Evolutionary conservation across 495 filamentous ascomycete species (phyloP), one percentile per base, ranked within the genome.

Genomic region (Aspergillus diversus): DNA sequence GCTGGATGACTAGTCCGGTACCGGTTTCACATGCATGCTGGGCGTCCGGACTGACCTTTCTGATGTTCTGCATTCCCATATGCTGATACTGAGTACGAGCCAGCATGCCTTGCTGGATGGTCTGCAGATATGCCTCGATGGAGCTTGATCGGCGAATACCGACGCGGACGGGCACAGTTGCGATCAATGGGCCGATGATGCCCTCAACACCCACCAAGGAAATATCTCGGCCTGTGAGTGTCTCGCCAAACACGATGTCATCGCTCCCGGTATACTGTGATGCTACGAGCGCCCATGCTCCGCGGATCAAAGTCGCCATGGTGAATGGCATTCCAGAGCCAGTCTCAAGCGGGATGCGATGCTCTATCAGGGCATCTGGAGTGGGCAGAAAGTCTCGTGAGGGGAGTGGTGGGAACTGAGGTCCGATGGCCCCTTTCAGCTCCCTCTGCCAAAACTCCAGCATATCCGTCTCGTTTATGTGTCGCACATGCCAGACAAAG

Each of bases 31-130:
- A 90, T 13, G 89, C 89, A 63, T 84, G 76, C 37, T 83, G 77
- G 5, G 89, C 84, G 64, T 90, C 88, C 0, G 75, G 66, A 66
- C 83, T 86, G 39, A 90, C 76, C 21, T 80, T 78, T 59, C 84
- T 78, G 61, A 92, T 92, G 56, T 89, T 81, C 70, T 90, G 86
- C 70, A 92, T 77, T 7, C 90, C 89, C 68, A 84, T 80, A 52
- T 90, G 87, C 71, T 92, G 84, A 68, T 87, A 86, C 0, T 85
- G 79, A 5, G 86, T 84, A 1, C 82, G 80, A 1, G 75, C 75
- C 17, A 85, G 69, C 27, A 82, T 77, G 13, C 80, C 72, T 42
- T 84, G 75, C 51, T 89, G 85, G 3, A 92, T 75, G 0, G 71
- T 51, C 35, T 81, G 77, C 5, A 82, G 68, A 16, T 69, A 80